phyloP scores from a whole-genome alignment of 2,329 filamentous ascomycete genomes.

The Lasiodiplodia hormozganensis region DNA sequence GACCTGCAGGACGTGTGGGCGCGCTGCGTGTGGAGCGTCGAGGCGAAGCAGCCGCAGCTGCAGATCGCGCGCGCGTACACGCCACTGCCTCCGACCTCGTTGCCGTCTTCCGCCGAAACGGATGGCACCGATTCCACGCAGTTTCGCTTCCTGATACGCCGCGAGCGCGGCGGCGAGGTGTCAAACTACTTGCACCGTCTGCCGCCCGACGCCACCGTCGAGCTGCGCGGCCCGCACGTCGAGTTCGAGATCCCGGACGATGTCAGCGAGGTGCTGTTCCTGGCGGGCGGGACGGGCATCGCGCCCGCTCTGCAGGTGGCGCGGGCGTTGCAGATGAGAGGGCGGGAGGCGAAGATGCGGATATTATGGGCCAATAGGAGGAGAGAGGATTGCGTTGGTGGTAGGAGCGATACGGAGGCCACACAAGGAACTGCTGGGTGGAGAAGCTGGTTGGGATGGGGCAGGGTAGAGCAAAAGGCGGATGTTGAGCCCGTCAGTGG shows the following conservation, averaged over 20 bases:
- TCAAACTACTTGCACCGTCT: slow-evolving; percentile 79
- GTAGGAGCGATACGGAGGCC: slow-evolving; percentile 57
- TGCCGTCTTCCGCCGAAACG: not conserved
- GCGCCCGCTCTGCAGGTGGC: slow-evolving; percentile 87
- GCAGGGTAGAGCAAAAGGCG: slow-evolving; percentile 24
- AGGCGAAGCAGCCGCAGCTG: slow-evolving; percentile 92
- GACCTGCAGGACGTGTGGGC: slow-evolving; percentile 54
- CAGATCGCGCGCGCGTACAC: slow-evolving; percentile 94
- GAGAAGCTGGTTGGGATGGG: slow-evolving; percentile 15
- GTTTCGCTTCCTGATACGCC: slow-evolving; percentile 79
- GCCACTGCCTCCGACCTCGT: slow-evolving; percentile 69
- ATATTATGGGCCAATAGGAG: slow-evolving; percentile 84
- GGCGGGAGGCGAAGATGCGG: slow-evolving; percentile 57
- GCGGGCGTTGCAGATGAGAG: slow-evolving; percentile 60
- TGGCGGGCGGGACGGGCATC: slow-evolving; percentile 92
- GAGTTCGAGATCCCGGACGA: slow-evolving; percentile 67
- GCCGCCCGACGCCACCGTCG: slow-evolving; percentile 67
- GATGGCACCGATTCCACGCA: not conserved
- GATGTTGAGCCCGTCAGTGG: slow-evolving; percentile 36
- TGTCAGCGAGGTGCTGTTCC: slow-evolving; percentile 72
- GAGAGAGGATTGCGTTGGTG: slow-evolving; percentile 70
- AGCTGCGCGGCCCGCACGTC: slow-evolving; percentile 78
- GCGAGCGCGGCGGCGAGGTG: slow-evolving; percentile 81
- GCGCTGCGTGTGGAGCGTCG: slow-evolving; percentile 81
- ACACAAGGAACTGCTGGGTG: not conserved